phyloP scores from a whole-genome alignment of 202 grass and related monocot genomes.

The Setaria viridis region DNA sequence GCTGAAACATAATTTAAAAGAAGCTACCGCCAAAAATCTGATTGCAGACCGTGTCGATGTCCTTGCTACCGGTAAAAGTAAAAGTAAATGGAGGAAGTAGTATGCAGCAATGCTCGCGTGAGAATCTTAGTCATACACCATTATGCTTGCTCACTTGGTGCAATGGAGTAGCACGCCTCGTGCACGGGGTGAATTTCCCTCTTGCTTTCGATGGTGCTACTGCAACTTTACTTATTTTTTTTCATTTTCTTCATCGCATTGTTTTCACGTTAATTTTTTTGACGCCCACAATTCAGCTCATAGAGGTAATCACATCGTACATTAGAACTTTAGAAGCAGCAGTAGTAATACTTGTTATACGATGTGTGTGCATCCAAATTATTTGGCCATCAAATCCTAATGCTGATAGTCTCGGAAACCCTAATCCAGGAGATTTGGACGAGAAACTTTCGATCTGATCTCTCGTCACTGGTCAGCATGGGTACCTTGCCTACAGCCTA shows the following conservation, averaged over 20 bases:
- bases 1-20: background rate
- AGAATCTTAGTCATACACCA: slow-evolving; percentile 70
- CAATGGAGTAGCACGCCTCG: slow-evolving; percentile 35
- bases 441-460: background rate
- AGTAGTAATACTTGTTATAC: no score
- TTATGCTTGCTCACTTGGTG: slow-evolving; percentile 33
- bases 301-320: no score
- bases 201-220: slow-evolving; percentile 56
- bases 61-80: no score
- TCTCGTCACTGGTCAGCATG: background rate
- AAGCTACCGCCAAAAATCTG: background rate
- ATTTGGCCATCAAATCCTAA: background rate
- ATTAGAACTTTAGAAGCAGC: no score
- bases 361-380: background rate
- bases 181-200: slow-evolving; percentile 4
- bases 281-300: background rate
- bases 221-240: slow-evolving; percentile 43
- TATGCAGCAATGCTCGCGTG: slow-evolving; percentile 49
- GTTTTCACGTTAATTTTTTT: slow-evolving; percentile 27
- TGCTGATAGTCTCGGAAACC: background rate
- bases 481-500: background rate
- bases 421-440: background rate
- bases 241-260: background rate
- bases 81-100: background rate
- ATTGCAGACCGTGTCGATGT: background rate